Conservation (phyloP, 331 rosid genomes). For the Malus hybrid region DNA sequence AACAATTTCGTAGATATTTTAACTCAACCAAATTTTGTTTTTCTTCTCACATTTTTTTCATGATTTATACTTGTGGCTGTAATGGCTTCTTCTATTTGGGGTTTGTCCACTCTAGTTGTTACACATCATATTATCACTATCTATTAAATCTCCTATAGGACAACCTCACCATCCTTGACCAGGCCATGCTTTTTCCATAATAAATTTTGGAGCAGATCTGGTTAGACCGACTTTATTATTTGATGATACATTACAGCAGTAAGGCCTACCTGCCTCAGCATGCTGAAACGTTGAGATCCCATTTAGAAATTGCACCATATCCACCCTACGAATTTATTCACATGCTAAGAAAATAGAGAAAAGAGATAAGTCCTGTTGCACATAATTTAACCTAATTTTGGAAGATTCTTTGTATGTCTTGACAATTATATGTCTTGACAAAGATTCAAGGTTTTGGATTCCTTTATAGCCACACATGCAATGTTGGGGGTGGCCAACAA, state of each 20-base stretch:
- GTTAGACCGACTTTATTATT: slow-evolving; percentile 2
- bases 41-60: background rate
- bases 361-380: background rate
- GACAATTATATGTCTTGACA: background rate
- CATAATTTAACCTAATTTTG: background rate
- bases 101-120: background rate
- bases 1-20: too few species aligned
- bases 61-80: background rate
- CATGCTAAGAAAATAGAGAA: background rate
- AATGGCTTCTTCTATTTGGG: background rate
- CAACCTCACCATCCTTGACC: background rate
- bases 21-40: background rate
- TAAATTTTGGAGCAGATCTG: background rate
- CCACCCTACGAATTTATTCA: background rate
- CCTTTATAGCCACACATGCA: background rate
- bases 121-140: background rate
- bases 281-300: background rate
- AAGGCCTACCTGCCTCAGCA: background rate
- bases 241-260: background rate
- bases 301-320: background rate
- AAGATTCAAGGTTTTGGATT: slow-evolving; percentile 2
- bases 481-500: background rate
- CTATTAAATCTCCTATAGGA: background rate
- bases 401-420: slow-evolving; percentile 1
- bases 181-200: background rate